phyloP scores from a whole-genome alignment of 2,329 filamentous ascomycete species.

The Fonsecaea pedrosoi region DNA sequence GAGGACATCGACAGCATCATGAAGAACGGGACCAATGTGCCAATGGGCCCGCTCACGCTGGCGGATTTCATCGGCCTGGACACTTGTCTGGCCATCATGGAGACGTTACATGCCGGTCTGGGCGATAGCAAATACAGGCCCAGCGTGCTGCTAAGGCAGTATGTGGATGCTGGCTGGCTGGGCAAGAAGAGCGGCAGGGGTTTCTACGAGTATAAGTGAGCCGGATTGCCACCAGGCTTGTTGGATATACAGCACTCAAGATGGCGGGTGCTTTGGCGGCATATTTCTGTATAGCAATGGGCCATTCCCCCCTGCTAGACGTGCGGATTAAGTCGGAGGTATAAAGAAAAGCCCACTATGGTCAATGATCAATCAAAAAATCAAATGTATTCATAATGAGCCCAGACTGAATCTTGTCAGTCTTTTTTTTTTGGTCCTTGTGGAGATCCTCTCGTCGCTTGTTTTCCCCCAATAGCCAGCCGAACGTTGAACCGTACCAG shows the following conservation, averaged over 20 bases:
- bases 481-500: not conserved
- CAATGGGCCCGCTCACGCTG: slow-evolving; percentile 92
- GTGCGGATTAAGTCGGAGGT: not conserved
- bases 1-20: slow-evolving; percentile 97
- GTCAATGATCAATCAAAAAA: not conserved
- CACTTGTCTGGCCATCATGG: slow-evolving; percentile 97
- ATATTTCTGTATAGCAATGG: not conserved
- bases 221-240: not conserved
- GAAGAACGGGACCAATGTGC: slow-evolving; percentile 99
- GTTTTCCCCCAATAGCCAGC: not conserved
- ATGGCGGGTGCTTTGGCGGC: not conserved
- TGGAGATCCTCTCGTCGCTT: not conserved
- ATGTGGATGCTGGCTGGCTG: slow-evolving; percentile 97
- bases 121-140: slow-evolving; percentile 96
- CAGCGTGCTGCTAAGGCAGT: slow-evolving; percentile 83
- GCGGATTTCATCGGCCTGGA: slow-evolving; percentile 98
- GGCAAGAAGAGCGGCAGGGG: slow-evolving; percentile 98
- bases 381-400: not conserved
- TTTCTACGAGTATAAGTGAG: slow-evolving; percentile 77
- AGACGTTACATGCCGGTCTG: slow-evolving; percentile 86
- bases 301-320: not conserved
- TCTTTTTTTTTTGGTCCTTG: not conserved
- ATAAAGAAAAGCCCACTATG: not conserved
- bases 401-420: not conserved
- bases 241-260: not conserved